Percentiles rank a stretch among this genome's conserved stretches.
These are phyloP conservation scores for Verticillium tricorpus DNA, from an alignment of 2,329 filamentous ascomycete genomes.

Conservation along the genomic window DNA sequence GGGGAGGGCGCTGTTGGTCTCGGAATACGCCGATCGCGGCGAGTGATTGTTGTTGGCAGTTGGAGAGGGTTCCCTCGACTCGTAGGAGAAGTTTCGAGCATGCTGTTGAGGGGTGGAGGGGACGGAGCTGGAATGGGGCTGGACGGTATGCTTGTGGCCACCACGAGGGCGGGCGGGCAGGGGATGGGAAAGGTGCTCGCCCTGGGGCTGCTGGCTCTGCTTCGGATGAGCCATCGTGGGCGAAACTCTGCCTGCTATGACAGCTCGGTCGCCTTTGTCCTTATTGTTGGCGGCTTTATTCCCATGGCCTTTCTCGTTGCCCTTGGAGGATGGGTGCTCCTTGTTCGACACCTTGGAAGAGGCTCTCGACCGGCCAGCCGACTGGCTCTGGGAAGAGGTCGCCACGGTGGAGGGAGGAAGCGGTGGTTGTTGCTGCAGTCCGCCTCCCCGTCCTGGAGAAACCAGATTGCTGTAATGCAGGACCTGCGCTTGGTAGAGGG, in stretches of 20 bases:
- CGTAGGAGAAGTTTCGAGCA: conserved; percentile 74
- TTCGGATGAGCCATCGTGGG: conserved; percentile 42
- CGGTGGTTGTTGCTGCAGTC: conserved; percentile 48
- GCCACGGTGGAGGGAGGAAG: conserved; percentile 49
- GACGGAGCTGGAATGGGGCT: conserved; percentile 74
- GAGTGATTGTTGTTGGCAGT: conserved; percentile 74
- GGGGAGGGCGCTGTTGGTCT: conserved; percentile 71
- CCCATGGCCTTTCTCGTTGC: conserved; percentile 57
- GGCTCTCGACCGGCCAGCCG: conserved; percentile 52
- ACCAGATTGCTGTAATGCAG: conserved; percentile 63
- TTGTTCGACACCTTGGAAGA: conserved; percentile 57
- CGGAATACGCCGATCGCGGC: conserved; percentile 84
- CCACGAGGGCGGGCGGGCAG: conserved; percentile 16
- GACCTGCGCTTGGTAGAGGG: conserved; percentile 57
- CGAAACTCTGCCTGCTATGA: conserved; percentile 54
- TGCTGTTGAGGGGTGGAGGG: conserved; percentile 91
- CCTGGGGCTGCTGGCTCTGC: conserved; percentile 22
- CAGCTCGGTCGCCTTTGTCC: conserved; percentile 57
- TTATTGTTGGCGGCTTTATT: conserved; percentile 52
- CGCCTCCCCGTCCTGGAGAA: conserved; percentile 50
- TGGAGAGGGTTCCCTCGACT: conserved; percentile 76
- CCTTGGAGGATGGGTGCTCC: conserved; percentile 41
- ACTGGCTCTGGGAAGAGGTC: conserved; percentile 51
- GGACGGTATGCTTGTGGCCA: conserved; percentile 20
- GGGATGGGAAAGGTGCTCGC: conserved; percentile 7